A percentile compares a stretch with the other conserved stretches of the same genome.
phyloP scores from a whole-genome alignment of 192 early-diverging fungal genomes.

The Pecoramyces ruminantium region DNA sequence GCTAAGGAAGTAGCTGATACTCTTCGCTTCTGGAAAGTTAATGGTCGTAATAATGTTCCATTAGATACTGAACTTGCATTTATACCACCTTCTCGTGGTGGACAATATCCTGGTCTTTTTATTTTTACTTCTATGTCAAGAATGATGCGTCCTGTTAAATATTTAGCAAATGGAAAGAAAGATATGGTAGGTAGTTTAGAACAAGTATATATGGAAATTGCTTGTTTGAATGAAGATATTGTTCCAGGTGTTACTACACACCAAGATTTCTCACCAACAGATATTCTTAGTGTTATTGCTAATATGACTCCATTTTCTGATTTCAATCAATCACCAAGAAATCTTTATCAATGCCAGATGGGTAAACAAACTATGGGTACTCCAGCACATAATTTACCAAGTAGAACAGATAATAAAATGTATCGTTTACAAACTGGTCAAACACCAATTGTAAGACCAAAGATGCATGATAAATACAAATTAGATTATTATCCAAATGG shows the following conservation, averaged over 20 bases:
- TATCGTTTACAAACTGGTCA: conserved; percentile 94
- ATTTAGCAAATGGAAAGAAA: conserved; percentile 52
- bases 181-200: not conserved
- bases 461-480: conserved; percentile 68
- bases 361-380: conserved; percentile 99
- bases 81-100: conserved; percentile 77
- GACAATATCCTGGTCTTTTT: conserved; percentile 93
- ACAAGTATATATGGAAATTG: conserved; percentile 93
- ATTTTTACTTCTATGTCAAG: conserved; percentile 79
- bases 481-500: conserved; percentile 95
- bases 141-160: conserved; percentile 84
- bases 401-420: conserved; percentile 95
- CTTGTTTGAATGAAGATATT: conserved; percentile 84
- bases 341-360: conserved; percentile 99
- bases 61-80: conserved; percentile 76
- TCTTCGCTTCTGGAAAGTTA: conserved; percentile 67
- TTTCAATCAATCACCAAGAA: conserved; percentile 93
- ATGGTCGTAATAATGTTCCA: conserved; percentile 44
- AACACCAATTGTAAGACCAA: conserved; percentile 84
- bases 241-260: conserved; percentile 80
- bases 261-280: conserved; percentile 75
- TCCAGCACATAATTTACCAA: conserved; percentile 61
- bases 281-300: conserved; percentile 81
- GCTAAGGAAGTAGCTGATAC: conserved; percentile 54
- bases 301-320: conserved; percentile 98